These are phyloP conservation scores for Meyerozyma sp. DNA, from an alignment of 1,139 yeast species.

Conservation along the genomic window DNA sequence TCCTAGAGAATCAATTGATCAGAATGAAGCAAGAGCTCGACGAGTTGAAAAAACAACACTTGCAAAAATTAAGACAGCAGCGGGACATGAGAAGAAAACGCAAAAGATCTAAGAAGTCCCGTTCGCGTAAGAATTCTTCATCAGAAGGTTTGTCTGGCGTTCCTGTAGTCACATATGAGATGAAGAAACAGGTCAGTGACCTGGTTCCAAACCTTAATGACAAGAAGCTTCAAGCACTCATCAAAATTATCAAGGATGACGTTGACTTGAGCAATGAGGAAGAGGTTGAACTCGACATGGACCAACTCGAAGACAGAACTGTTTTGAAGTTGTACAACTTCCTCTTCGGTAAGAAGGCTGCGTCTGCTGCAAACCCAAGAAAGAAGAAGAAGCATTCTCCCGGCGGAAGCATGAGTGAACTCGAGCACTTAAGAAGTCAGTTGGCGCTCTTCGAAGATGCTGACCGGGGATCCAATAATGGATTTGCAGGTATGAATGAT, in stretches of 20 bases:
- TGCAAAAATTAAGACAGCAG: slow-evolving; percentile 53
- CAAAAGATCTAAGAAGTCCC: slow-evolving; percentile 33
- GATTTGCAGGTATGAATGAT: slow-evolving; percentile 23
- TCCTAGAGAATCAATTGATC: slow-evolving; percentile 78
- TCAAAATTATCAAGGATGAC: slow-evolving; percentile 81
- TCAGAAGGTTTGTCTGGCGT: slow-evolving; percentile 4
- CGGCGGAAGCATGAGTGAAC: slow-evolving; percentile 69
- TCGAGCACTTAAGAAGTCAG: slow-evolving; percentile 79
- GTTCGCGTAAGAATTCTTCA: neutral
- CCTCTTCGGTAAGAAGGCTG: slow-evolving; percentile 56
- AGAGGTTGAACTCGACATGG: slow-evolving; percentile 90
- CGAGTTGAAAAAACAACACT: slow-evolving; percentile 63
- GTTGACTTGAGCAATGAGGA: slow-evolving; percentile 78
- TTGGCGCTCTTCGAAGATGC: slow-evolving; percentile 69
- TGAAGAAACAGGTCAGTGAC: slow-evolving; percentile 93
- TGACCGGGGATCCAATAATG: slow-evolving; percentile 17
- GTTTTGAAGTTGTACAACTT: slow-evolving; percentile 77
- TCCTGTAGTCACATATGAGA: slow-evolving; percentile 76
- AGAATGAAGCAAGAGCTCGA: slow-evolving; percentile 84
- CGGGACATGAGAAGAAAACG: slow-evolving; percentile 44
- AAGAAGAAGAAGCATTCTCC: slow-evolving; percentile 53
- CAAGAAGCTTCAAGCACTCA: slow-evolving; percentile 75
- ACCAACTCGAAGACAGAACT: slow-evolving; percentile 82
- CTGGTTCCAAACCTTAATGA: slow-evolving; percentile 75
- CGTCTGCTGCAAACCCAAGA: slow-evolving; percentile 35